A percentile compares a stretch with the other conserved stretches of the same genome.
Evolutionary conservation across 192 early-diverging fungal species (phyloP).

Genomic region (Gryganskiella cystojenkinii): DNA sequence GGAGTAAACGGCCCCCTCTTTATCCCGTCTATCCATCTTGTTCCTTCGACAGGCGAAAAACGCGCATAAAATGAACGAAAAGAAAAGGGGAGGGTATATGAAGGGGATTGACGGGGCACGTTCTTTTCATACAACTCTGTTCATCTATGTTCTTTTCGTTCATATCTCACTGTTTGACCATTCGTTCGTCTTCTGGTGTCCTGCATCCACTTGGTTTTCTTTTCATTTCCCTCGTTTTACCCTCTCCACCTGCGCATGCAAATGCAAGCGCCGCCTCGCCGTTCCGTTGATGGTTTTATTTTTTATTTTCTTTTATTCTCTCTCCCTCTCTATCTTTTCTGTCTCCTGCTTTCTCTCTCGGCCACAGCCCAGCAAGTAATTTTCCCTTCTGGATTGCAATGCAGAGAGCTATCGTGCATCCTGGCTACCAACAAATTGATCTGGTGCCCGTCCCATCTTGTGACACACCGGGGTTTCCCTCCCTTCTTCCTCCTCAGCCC

Average conservation of each 20-base stretch:
- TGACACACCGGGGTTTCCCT: no score
- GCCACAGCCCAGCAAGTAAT: not conserved
- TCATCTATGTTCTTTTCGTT: no score
- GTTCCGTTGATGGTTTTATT: no score
- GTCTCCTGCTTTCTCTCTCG: not conserved
- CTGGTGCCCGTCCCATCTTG: no score
- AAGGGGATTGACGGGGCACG: no score
- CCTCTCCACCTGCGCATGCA: not conserved
- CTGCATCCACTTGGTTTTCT: not conserved
- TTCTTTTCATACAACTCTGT: no score
- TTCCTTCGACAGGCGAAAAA: not conserved
- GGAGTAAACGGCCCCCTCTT: no score
- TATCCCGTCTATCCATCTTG: no score
- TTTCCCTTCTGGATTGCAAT: not conserved
- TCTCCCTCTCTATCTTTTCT: not conserved
- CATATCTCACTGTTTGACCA: not conserved
- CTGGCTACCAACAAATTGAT: no score
- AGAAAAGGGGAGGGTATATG: not conserved
- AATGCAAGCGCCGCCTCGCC: not conserved
- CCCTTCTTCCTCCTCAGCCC: no score
- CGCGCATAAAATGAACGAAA: constrained; percentile 1
- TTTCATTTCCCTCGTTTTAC: not conserved
- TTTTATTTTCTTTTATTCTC: not conserved
- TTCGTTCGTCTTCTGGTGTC: not conserved
- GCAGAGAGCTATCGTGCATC: no score